Evolutionary conservation across 2,329 filamentous ascomycete genomes (phyloP), one percentile per base, ranked within the genome.

Genomic region (Cercospora zeina): DNA sequence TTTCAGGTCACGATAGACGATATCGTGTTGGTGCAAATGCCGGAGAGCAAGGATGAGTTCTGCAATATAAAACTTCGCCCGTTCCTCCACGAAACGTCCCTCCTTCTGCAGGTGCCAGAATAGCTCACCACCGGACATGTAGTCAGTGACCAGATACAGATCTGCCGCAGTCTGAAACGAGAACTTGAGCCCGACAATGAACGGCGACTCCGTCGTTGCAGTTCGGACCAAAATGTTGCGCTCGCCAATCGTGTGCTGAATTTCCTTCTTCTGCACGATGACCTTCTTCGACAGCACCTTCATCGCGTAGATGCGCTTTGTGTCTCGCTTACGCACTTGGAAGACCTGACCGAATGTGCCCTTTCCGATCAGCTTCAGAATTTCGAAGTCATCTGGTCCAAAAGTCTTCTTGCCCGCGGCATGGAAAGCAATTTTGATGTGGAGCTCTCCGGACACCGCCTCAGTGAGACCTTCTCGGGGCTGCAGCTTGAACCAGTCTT

Each of bases 91-190:
- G 76, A 99, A 99, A 31, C 93, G 89, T 55, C 93, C 93, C 75
- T 97, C 95, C 74, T 96, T 96, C 75, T 99, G 95, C 62, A 99
- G 79, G 80, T 99, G 95, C 93, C 95, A 99, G 78, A 99, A 99
- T 1, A 99, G 82, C 77, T 99, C 95, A 62, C 95, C 95, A 39
- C 95, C 95, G 14, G 95, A 99, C 95, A 99, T 97, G 80, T 97
- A 99, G 75, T 97, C 95, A 4, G 95, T 97, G 13, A 99, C 95
- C n/a, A 99, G 83, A 75, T 97, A 97, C 1, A 99, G 85, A 76
- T 99, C 95, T 3, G 93, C 95, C 1, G 93, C 91, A 0, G 95
- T 97, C 76, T 99, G 95, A 81, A 99, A 99, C 0, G 95, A 97
- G 75, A 97, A 99, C 73, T 99, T 99, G 71, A 99, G 83, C 7